A percentile compares a stretch with the other conserved stretches of the same genome.
These are phyloP conservation scores for Candida sithepensis DNA, from an alignment of 805 yeast species.

Conservation along the genomic window DNA sequence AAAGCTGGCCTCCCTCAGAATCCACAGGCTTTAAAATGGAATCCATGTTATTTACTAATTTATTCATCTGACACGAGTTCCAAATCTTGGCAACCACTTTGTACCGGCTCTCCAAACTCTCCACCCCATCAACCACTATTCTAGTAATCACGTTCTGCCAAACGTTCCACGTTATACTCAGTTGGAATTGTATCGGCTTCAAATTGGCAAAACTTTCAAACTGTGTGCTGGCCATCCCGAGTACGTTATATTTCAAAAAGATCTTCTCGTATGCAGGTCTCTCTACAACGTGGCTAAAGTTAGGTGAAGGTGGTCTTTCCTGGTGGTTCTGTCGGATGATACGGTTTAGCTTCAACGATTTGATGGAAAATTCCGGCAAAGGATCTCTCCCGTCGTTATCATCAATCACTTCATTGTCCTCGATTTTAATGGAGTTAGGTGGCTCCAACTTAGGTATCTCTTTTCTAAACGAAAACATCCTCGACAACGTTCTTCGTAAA, in stretches of 20 bases:
- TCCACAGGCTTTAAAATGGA: background rate
- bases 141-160: slow-evolving; percentile 14
- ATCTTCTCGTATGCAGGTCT: slow-evolving; percentile 14
- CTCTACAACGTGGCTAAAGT: slow-evolving; percentile 10
- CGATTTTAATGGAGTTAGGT: too few relatives aligned
- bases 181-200: slow-evolving; percentile 6
- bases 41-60: background rate
- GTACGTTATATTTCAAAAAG: slow-evolving; percentile 4
- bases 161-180: slow-evolving; percentile 20
- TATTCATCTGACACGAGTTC: slow-evolving; percentile 17
- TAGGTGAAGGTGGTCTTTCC: slow-evolving; percentile 16
- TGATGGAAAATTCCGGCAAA: slow-evolving; percentile 17
- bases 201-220: slow-evolving; percentile 17
- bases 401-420: background rate
- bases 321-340: slow-evolving; percentile 6
- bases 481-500: slow-evolving; percentile 14
- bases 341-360: slow-evolving; percentile 14
- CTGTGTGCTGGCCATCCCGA: slow-evolving; percentile 17
- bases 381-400: slow-evolving; percentile 14
- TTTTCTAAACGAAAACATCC: slow-evolving; percentile 9
- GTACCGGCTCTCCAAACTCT: slow-evolving; percentile 6
- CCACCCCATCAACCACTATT: background rate
- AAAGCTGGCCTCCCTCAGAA: slow-evolving; percentile 7
- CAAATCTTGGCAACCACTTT: slow-evolving; percentile 19
- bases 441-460: background rate